Conservation (phyloP, 257 asterid species). For the Echium plantagineum region DNA sequence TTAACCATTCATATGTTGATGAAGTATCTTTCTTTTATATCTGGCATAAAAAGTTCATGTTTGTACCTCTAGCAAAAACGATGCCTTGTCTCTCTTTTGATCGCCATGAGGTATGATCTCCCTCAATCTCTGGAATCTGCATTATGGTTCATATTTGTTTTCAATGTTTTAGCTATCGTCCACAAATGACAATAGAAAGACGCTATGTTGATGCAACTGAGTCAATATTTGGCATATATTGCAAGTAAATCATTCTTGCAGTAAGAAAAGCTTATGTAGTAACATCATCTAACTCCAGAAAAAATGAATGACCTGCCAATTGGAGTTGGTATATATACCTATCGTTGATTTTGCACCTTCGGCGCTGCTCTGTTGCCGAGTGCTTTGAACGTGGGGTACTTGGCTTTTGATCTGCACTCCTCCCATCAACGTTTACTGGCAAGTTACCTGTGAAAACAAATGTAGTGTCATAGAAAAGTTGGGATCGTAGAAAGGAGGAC, state of each 20-base stretch:
- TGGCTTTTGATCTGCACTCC: constrained; percentile 60
- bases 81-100: constrained; percentile 97
- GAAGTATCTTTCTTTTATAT: neutral
- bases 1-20: constrained; percentile 11
- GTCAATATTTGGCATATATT: neutral
- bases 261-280: no score
- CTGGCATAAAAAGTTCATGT: constrained; percentile 1
- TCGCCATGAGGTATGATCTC: constrained; percentile 84
- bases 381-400: constrained; percentile 92
- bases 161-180: neutral
- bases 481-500: neutral
- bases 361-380: constrained; percentile 99
- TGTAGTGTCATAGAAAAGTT: constrained; percentile 4
- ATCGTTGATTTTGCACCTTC: constrained; percentile 98
- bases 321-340: constrained; percentile 44
- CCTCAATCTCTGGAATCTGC: constrained; percentile 84
- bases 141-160: constrained; percentile 5
- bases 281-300: no score
- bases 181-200: no score
- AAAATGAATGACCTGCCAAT: constrained; percentile 1
- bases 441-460: constrained; percentile 34
- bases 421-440: constrained; percentile 58
- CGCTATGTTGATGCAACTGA: no score
- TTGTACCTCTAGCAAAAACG: constrained; percentile 79
- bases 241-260: neutral